Percentiles rank a stretch among this genome's conserved stretches.
phyloP scores from a whole-genome alignment of 306 rosid genomes.

The Prinsepia uniflora region DNA sequence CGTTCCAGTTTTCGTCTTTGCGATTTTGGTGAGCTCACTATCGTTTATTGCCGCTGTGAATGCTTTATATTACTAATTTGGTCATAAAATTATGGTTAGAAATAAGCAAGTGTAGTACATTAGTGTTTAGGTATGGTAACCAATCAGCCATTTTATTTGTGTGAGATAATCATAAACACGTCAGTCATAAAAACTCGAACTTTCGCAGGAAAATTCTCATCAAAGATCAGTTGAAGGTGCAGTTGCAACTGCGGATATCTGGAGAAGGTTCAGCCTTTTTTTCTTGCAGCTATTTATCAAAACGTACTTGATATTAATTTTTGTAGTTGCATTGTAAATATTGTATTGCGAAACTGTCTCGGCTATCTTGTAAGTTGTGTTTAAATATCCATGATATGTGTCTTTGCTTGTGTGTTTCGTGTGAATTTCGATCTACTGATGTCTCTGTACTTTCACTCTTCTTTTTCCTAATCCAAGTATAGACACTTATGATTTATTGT shows the following conservation, averaged over 20 bases:
- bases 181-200: neutral
- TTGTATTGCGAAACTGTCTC: neutral
- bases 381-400: neutral
- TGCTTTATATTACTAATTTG: neutral
- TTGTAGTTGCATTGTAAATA: neutral
- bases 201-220: slow-evolving; percentile 59
- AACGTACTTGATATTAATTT: neutral
- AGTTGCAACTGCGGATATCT: slow-evolving; percentile 47
- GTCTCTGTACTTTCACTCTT: neutral
- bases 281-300: neutral
- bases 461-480: neutral
- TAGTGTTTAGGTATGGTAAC: neutral
- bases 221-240: slow-evolving; percentile 54
- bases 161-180: neutral
- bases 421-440: neutral
- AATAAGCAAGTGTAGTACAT: neutral
- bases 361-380: neutral
- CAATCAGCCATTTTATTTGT: neutral
- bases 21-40: slow-evolving; percentile 53
- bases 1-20: slow-evolving; percentile 49
- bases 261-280: slow-evolving; percentile 51
- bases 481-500: neutral
- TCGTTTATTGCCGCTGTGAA: neutral
- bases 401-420: neutral
- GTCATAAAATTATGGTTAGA: neutral